Percentiles rank a stretch among this genome's conserved stretches.
phyloP scores from a whole-genome alignment of 495 filamentous ascomycete species.

The Oleoguttula mirabilis region DNA sequence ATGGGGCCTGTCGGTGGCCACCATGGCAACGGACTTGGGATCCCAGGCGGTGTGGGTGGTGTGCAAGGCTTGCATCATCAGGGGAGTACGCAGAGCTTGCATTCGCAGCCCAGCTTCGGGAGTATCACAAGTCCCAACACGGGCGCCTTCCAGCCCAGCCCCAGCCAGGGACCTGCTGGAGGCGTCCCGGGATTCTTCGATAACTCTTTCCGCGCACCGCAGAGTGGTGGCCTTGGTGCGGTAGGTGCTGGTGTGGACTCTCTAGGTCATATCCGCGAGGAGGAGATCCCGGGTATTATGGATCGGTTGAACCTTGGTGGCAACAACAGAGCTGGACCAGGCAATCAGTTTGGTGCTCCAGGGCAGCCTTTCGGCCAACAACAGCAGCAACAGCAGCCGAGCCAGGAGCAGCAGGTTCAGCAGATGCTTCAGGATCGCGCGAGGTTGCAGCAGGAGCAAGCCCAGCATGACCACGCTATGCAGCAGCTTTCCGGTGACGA shows the following conservation, averaged over 20 bases:
- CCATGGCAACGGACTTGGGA: no score
- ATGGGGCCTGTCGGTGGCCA: no score
- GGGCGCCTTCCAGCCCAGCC: constrained; percentile 59
- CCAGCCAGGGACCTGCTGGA: constrained; percentile 45
- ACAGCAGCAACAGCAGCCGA: constrained; percentile 39
- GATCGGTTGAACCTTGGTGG: constrained; percentile 45
- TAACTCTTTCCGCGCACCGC: constrained; percentile 37
- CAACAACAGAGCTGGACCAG: constrained; percentile 40
- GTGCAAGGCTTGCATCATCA: constrained; percentile 77
- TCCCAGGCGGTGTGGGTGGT: no score
- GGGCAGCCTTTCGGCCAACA: constrained; percentile 34
- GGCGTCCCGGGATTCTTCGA: constrained; percentile 64
- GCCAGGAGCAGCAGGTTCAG: constrained; percentile 47
- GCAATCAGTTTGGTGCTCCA: constrained; percentile 37
- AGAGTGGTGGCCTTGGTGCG: constrained; percentile 36
- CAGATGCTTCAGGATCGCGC: constrained; percentile 50
- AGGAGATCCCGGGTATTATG: constrained; percentile 48
- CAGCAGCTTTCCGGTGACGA: constrained; percentile 35
- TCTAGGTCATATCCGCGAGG: constrained; percentile 40
- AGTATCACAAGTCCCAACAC: constrained; percentile 68
- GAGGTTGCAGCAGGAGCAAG: constrained; percentile 51
- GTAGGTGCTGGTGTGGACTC: constrained; percentile 42
- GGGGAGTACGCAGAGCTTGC: constrained; percentile 84
- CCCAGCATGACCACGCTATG: constrained; percentile 43
- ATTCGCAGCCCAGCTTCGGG: constrained; percentile 89